These are phyloP conservation scores for Rhizopogon vulgaris DNA, from an alignment of 768 basidiomycete genomes.

Conservation along the genomic window DNA sequence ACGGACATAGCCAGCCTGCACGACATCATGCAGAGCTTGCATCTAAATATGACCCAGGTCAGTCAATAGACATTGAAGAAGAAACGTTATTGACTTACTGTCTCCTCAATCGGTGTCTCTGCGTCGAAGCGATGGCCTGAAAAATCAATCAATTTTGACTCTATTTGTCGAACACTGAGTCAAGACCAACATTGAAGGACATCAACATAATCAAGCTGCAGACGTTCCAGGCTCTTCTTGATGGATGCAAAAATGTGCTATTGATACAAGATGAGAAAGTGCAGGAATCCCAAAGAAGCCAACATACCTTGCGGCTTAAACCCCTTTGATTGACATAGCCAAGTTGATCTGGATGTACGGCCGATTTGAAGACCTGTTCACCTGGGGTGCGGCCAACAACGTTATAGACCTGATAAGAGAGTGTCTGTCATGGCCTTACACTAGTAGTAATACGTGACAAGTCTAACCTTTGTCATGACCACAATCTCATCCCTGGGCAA, in stretches of 20 bases:
- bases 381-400: constrained; percentile 9
- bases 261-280: background rate
- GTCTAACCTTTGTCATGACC: constrained; percentile 39
- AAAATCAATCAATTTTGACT: constrained; percentile 14
- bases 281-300: background rate
- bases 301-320: constrained; percentile 35
- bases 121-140: constrained; percentile 27
- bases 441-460: background rate
- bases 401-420: constrained; percentile 4
- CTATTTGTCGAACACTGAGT: background rate
- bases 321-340: constrained; percentile 55
- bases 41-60: constrained; percentile 31
- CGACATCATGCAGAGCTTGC: constrained; percentile 67
- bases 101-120: constrained; percentile 24
- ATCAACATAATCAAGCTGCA: constrained; percentile 75
- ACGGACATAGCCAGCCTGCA: constrained; percentile 55
- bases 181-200: constrained; percentile 53
- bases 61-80: background rate
- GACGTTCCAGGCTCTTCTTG: constrained; percentile 53
- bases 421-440: background rate
- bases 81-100: constrained; percentile 19
- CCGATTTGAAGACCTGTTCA: constrained; percentile 1
- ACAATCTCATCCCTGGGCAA: constrained; percentile 39
- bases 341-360: constrained; percentile 20
- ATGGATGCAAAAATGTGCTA: constrained; percentile 72